Base-by-base conservation (phyloP, 2,329 filamentous ascomycete genomes). In the Fusarium mangiferae region DNA sequence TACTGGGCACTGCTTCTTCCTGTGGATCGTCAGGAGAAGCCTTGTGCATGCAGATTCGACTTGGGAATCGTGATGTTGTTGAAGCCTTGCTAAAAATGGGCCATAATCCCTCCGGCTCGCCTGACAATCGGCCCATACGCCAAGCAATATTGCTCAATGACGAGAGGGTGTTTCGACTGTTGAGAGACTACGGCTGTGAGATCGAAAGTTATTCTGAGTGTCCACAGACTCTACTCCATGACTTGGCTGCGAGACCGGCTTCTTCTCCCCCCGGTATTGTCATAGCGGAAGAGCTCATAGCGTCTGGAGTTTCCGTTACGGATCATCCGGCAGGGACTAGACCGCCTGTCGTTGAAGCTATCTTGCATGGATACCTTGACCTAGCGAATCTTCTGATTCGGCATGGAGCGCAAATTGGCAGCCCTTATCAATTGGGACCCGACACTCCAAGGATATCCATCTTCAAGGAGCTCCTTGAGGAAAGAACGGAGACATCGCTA, bases 1-100 rank as follows among this genome's bases (percentile, higher is more conserved):
- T 52, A 8, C 6, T 58, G 0, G 17, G n/a, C 0, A 17, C 28
- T 11, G 11, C 28, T 30, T 30, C 28, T 9, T 30, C 28, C 3
- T n/a, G n/a, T n/a, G n/a, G n/a, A n/a, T n/a, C n/a, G 28, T 33
- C 35, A 3, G 56, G 56, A 26, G 57, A 60, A 33, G 26, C 26
- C 1, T 13, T 60, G 35, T 60, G 57, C 12, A 52, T 60, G 45
- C 57, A 60, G 1, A 52, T 60, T 17, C 26, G 17, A 12, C 35
- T 52, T 15, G 57, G 57, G 0, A 60, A 60, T 5, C 57, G 26
- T 22, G 57, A 61, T 30, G 55, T 61, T 0, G 38, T 61, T 0
- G 48, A 36, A 4, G 8, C 30, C 4, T 56, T 61, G 17, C 20
- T 61, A 35, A 61, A 55, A 36, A 36, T 61, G 48, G 58, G 38